Conservation (phyloP, 2,329 filamentous ascomycete species). For the Cladorrhinum sp. region DNA sequence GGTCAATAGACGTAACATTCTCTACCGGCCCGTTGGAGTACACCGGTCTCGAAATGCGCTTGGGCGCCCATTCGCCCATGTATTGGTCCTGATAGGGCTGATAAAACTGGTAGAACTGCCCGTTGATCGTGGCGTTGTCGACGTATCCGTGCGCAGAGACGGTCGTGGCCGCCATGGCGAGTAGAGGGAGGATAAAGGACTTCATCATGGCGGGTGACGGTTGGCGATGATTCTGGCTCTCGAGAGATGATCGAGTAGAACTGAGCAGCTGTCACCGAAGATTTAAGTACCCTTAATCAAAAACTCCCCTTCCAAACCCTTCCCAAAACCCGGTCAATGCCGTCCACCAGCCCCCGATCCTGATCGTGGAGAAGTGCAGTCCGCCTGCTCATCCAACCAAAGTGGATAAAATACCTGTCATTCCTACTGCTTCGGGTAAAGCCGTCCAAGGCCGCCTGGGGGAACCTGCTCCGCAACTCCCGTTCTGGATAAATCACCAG, state of each 20-base stretch:
- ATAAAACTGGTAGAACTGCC: constrained; percentile 32
- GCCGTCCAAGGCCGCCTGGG: not conserved
- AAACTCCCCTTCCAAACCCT: too few species aligned
- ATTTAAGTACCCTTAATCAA: not conserved
- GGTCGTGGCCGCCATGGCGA: not conserved
- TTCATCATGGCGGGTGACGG: not conserved
- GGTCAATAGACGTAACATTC: constrained; percentile 49
- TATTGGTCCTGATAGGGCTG: constrained; percentile 20
- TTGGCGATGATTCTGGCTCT: not conserved
- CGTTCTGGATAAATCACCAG: not conserved
- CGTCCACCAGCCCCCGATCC: not conserved
- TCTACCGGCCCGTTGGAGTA: constrained; percentile 56
- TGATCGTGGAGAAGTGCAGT: not conserved
- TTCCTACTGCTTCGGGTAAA: not conserved
- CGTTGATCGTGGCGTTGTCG: constrained; percentile 41
- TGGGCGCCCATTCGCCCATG: constrained; percentile 29
- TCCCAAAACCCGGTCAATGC: not conserved
- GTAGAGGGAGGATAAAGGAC: not conserved
- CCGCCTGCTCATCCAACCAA: not conserved
- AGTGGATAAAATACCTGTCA: not conserved
- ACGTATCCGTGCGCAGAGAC: constrained; percentile 46
- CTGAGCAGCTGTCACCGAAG: not conserved
- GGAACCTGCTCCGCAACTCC: not conserved
- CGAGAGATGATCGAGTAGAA: not conserved
- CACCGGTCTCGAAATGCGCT: constrained; percentile 54